Evolutionary conservation across 2,329 filamentous ascomycete genomes (phyloP).

Genomic region (Pseudogymnoascus sp.): DNA sequence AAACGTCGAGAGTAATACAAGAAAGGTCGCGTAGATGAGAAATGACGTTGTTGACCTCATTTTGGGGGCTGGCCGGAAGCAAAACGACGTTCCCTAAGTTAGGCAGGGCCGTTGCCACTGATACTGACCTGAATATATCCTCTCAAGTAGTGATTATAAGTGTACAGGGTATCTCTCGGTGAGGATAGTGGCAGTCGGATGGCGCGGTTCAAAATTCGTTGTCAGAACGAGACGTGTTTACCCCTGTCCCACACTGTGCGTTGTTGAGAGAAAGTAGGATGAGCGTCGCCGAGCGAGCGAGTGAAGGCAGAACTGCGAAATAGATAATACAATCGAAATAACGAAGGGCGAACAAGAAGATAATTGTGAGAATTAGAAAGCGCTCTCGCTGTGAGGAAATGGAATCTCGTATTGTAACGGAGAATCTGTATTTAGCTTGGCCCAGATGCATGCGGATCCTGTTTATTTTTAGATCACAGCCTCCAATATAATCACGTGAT

Average conservation of each 20-base stretch:
- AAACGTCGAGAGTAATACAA: constrained; percentile 41
- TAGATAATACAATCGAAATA: constrained; percentile 2
- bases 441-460: constrained; percentile 4
- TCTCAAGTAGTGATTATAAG: not conserved
- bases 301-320: constrained; percentile 6
- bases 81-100: not conserved
- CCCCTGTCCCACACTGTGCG: constrained; percentile 4
- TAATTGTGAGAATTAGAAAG: not conserved
- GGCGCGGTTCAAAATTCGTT: not conserved
- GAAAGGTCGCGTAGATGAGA: constrained; percentile 40
- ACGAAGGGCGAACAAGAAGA: not conserved
- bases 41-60: constrained; percentile 31
- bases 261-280: not conserved
- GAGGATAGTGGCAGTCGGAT: not conserved
- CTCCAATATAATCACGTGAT: not conserved
- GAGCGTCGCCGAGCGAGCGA: constrained; percentile 9
- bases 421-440: constrained; percentile 5
- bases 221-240: not conserved
- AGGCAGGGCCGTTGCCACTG: not conserved
- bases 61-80: not conserved
- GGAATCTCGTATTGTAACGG: not conserved
- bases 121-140: not conserved
- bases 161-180: not conserved
- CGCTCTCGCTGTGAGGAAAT: not conserved
- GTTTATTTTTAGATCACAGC: constrained; percentile 3